Conservation (phyloP, 2,329 filamentous ascomycete genomes). For the Ascochyta rabiei region DNA sequence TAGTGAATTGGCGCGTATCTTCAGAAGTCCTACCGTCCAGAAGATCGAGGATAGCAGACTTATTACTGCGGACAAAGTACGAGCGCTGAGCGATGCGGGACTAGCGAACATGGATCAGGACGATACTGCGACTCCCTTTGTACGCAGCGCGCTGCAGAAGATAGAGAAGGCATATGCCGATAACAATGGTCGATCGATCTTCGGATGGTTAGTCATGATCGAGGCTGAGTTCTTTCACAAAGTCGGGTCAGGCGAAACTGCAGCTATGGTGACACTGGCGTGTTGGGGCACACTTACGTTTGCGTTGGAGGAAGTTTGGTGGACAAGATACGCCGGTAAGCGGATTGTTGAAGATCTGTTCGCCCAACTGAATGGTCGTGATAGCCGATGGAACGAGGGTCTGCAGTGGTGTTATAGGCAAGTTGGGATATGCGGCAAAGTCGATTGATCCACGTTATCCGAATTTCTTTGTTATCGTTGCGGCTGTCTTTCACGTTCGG, state of each 20-base stretch:
- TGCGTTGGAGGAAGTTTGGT: conserved; percentile 3
- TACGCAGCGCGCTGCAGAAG: conserved; percentile 1
- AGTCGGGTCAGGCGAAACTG: neutral
- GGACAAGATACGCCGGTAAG: neutral
- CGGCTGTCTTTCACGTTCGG: conserved; percentile 49
- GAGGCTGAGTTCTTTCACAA: conserved; percentile 1
- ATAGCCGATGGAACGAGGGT: neutral
- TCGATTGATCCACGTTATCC: neutral
- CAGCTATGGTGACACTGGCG: neutral
- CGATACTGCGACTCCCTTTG: neutral
- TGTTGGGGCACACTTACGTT: conserved; percentile 2
- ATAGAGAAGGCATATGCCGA: conserved; percentile 1
- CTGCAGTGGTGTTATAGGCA: conserved; percentile 5
- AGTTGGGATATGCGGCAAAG: neutral
- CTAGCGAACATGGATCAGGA: conserved; percentile 1
- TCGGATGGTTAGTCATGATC: conserved; percentile 1
- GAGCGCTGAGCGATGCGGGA: neutral
- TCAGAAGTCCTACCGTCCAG: neutral
- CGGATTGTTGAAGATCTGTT: conserved; percentile 1
- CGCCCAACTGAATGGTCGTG: neutral
- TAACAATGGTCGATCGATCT: neutral
- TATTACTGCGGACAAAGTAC: neutral
- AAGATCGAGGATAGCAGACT: neutral
- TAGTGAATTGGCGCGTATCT: neutral
- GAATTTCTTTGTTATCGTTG: conserved; percentile 57